phyloP scores from a whole-genome alignment of 129 eudicot genomes.

The Centaurea solstitialis region DNA sequence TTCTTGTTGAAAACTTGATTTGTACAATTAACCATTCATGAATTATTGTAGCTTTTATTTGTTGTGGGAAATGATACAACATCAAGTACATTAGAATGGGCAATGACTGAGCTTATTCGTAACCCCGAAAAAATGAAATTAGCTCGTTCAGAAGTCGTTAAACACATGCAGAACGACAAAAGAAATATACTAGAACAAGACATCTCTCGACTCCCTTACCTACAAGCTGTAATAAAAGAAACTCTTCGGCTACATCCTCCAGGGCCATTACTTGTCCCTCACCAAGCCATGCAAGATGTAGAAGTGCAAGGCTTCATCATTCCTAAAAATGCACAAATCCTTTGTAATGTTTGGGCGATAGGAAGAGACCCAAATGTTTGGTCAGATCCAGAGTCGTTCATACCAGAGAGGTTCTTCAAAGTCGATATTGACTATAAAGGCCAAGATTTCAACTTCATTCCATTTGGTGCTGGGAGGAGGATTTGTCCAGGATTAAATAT shows the following conservation, averaged over 20 bases:
- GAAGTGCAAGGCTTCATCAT: slow-evolving; percentile 26
- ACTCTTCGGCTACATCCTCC: slow-evolving; percentile 46
- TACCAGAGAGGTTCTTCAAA: slow-evolving; percentile 34
- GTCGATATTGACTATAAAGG: slow-evolving; percentile 31
- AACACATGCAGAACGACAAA: slow-evolving; percentile 6
- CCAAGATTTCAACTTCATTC: slow-evolving; percentile 31
- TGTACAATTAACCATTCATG: not conserved
- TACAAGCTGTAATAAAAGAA: slow-evolving; percentile 42
- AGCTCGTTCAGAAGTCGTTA: slow-evolving; percentile 13
- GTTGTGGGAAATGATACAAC: slow-evolving; percentile 47
- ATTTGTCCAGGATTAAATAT: slow-evolving; percentile 42
- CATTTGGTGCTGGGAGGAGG: slow-evolving; percentile 48
- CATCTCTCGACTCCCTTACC: slow-evolving; percentile 36
- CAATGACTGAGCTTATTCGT: slow-evolving; percentile 31
- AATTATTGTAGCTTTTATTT: slow-evolving; percentile 24
- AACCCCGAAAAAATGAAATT: slow-evolving; percentile 12
- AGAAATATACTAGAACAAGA: slow-evolving; percentile 21
- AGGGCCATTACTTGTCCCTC: slow-evolving; percentile 40
- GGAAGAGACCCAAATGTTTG: slow-evolving; percentile 29
- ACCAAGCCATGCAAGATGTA: slow-evolving; percentile 15
- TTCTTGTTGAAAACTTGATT: not conserved
- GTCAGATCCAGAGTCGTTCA: slow-evolving; percentile 27
- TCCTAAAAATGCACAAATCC: slow-evolving; percentile 35
- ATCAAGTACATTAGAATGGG: slow-evolving; percentile 43
- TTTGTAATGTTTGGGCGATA: slow-evolving; percentile 37